These are phyloP conservation scores for Camelina sativa DNA, from an alignment of 345 rosid genomes.

Conservation along the genomic window DNA sequence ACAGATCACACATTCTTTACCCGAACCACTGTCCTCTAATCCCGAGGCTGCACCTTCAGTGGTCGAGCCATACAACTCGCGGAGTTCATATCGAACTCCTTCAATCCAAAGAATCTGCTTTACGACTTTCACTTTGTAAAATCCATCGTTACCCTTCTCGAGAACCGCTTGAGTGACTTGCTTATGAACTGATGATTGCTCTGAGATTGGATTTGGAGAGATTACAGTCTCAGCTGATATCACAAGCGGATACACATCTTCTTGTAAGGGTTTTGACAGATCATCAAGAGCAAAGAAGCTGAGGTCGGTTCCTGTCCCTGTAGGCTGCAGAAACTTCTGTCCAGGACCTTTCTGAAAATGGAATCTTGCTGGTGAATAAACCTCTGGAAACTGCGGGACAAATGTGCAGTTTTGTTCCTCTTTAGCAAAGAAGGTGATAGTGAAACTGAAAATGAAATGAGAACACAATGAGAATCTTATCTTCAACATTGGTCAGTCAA, in stretches of 20 bases:
- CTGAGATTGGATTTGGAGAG: conserved; percentile 40
- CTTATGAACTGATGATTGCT: conserved; percentile 55
- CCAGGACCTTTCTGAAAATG: conserved; percentile 74
- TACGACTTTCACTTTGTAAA: conserved; percentile 66
- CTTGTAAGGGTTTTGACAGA: conserved; percentile 72
- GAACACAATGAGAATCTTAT: conserved; percentile 13
- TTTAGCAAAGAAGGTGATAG: conserved; percentile 80
- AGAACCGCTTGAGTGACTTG: conserved; percentile 86
- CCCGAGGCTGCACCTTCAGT: conserved; percentile 50
- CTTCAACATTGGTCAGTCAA: neutral
- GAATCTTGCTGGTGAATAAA: conserved; percentile 59
- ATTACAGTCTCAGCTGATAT: conserved; percentile 70
- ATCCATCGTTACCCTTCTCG: conserved; percentile 53
- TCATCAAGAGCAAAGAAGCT: conserved; percentile 83
- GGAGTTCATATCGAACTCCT: conserved; percentile 81
- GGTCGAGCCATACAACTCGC: conserved; percentile 73
- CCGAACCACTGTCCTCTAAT: conserved; percentile 64
- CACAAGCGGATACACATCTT: conserved; percentile 85
- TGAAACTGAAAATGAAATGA: conserved; percentile 58
- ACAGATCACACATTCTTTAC: conserved; percentile 93
- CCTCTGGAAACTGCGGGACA: conserved; percentile 76
- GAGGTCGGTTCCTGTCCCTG: conserved; percentile 80
- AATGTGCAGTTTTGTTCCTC: conserved; percentile 74
- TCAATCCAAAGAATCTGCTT: conserved; percentile 87
- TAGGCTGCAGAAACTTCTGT: conserved; percentile 73